Evolutionary conservation across 2,329 filamentous ascomycete species (phyloP).

Genomic region (Monosporascus sp.): DNA sequence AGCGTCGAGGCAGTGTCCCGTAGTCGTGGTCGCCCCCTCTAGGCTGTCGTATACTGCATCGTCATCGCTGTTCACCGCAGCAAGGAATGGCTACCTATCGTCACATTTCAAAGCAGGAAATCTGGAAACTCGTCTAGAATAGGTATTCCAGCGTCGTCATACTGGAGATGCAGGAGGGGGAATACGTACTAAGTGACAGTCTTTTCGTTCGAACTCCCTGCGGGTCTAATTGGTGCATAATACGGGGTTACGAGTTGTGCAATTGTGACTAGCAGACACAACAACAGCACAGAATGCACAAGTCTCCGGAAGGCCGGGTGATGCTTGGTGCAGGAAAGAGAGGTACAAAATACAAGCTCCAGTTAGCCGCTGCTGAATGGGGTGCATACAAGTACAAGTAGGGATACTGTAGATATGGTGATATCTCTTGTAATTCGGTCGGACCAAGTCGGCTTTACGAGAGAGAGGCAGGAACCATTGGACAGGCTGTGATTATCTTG

Average conservation of each 20-base stretch:
- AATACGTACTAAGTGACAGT: neutral
- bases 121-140: neutral
- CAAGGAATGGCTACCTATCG: neutral
- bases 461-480: slow-evolving; percentile 4
- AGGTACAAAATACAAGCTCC: too few species aligned
- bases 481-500: slow-evolving; percentile 11
- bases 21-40: neutral
- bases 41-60: neutral
- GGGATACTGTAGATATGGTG: neutral
- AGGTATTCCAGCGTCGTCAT: neutral
- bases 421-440: neutral
- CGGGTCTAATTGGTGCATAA: neutral
- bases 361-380: too few species aligned
- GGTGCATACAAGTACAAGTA: too few species aligned
- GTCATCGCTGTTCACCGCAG: neutral
- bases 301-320: neutral
- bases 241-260: neutral
- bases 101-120: neutral
- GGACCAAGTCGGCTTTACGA: neutral
- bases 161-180: neutral
- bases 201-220: neutral
- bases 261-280: neutral
- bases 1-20: neutral
- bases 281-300: neutral
- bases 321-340: neutral